A percentile compares a stretch with the other conserved stretches of the same genome.
Evolutionary conservation across 2,329 filamentous ascomycete genomes (phyloP).

Genomic region (Exophiala alcalophila): DNA sequence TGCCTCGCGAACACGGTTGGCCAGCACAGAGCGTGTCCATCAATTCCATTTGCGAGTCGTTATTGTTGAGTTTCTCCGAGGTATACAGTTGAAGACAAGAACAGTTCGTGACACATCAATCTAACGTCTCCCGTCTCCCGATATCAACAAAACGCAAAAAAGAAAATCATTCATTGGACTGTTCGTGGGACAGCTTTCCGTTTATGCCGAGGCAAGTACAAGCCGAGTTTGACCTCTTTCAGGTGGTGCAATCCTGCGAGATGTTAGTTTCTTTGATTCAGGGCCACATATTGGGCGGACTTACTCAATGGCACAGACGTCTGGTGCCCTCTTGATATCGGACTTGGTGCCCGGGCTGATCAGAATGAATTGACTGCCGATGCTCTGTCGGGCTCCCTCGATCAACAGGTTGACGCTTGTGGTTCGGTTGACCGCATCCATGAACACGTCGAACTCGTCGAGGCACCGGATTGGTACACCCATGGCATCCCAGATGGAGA

Average conservation of each 20-base stretch:
- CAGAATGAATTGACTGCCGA: constrained; percentile 91
- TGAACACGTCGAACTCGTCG: constrained; percentile 98
- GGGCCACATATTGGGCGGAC: constrained; percentile 19
- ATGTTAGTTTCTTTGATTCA: constrained; percentile 17
- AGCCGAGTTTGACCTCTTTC: constrained; percentile 45
- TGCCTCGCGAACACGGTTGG: too few species aligned
- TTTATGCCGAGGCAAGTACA: constrained; percentile 34
- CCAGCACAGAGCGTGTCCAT: too few species aligned
- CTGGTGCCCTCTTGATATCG: constrained; percentile 45
- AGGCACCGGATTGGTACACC: constrained; percentile 90
- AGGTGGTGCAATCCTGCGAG: constrained; percentile 41
- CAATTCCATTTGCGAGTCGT: too few species aligned
- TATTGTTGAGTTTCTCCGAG: too few species aligned
- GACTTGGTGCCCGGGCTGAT: constrained; percentile 88
- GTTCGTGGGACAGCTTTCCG: too few species aligned
- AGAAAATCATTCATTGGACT: too few species aligned
- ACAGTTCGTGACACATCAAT: too few species aligned
- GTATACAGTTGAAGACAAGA: too few species aligned
- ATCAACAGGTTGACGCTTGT: constrained; percentile 96
- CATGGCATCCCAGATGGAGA: constrained; percentile 97
- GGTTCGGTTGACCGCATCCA: constrained; percentile 94
- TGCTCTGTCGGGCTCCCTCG: constrained; percentile 74
- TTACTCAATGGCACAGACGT: constrained; percentile 46
- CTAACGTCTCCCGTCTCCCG: too few species aligned
- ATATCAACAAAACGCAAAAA: too few species aligned